phyloP scores from a whole-genome alignment of 2,329 filamentous ascomycete species.

The Camillea tinctor region DNA sequence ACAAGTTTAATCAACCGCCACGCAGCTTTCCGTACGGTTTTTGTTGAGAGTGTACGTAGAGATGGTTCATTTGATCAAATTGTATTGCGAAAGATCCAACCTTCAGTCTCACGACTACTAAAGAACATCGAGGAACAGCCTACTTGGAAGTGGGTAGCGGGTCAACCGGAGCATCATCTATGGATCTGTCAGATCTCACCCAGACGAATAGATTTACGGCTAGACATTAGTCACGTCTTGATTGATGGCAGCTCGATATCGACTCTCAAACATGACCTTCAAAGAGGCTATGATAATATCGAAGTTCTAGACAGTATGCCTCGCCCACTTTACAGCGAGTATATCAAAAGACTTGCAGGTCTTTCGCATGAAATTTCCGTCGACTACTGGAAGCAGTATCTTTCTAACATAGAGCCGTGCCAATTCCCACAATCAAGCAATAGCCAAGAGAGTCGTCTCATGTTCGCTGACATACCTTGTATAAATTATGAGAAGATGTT shows the following conservation, averaged over 20 bases:
- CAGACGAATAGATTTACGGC: not conserved
- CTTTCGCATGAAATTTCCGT: not conserved
- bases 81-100: not conserved
- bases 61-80: constrained; percentile 1
- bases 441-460: not conserved
- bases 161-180: not conserved
- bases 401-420: not conserved
- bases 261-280: not conserved
- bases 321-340: not conserved
- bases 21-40: constrained; percentile 1
- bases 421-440: not conserved
- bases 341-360: not conserved
- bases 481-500: not conserved
- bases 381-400: not conserved
- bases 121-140: not conserved
- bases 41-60: not conserved
- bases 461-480: not conserved
- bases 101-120: not conserved
- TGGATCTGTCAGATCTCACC: not conserved
- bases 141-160: not conserved
- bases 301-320: not conserved
- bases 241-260: constrained; percentile 2
- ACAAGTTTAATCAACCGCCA: not conserved
- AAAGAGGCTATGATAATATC: not conserved
- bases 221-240: constrained; percentile 3